Evolutionary conservation across 2,329 filamentous ascomycete genomes (phyloP).

Genomic region (Neofusicoccum laricinum): DNA sequence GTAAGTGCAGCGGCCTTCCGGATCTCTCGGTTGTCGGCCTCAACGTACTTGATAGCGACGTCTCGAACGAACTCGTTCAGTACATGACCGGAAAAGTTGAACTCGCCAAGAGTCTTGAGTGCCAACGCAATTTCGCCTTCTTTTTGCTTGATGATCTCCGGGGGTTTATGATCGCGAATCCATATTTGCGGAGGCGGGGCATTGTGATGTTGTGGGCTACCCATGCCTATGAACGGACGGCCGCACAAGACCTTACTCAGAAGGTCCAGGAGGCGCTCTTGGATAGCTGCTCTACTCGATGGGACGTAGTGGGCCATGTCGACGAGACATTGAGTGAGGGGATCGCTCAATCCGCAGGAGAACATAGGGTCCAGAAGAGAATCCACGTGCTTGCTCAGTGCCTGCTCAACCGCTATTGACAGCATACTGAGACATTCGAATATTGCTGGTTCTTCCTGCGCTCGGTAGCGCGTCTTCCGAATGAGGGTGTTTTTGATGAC

Average conservation of each 20-base stretch:
- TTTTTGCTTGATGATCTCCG: constrained; percentile 71
- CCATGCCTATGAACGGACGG: constrained; percentile 86
- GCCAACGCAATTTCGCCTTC: constrained; percentile 90
- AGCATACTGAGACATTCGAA: constrained; percentile 98
- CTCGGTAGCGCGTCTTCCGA: constrained; percentile 64
- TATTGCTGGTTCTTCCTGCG: constrained; percentile 66
- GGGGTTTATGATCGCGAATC: constrained; percentile 82
- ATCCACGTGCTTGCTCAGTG: constrained; percentile 97
- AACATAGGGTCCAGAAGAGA: constrained; percentile 94
- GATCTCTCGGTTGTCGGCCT: constrained; percentile 91
- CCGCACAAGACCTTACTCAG: constrained; percentile 91
- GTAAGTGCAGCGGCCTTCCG: constrained; percentile 92
- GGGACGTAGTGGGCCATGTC: constrained; percentile 99
- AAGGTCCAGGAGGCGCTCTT: constrained; percentile 91
- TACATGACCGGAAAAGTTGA: constrained; percentile 82
- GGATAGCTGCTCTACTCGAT: constrained; percentile 86
- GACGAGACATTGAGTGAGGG: constrained; percentile 89
- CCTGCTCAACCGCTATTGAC: constrained; percentile 91
- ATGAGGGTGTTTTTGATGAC: constrained; percentile 90
- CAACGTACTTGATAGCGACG: constrained; percentile 96
- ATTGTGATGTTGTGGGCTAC: constrained; percentile 78
- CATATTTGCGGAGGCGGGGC: constrained; percentile 78
- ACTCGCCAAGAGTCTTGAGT: constrained; percentile 92
- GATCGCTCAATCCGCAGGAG: constrained; percentile 89
- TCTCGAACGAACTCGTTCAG: constrained; percentile 98